Base-by-base conservation (phyloP, 78 protist genomes). In the Polysphondylium violaceum region DNA sequence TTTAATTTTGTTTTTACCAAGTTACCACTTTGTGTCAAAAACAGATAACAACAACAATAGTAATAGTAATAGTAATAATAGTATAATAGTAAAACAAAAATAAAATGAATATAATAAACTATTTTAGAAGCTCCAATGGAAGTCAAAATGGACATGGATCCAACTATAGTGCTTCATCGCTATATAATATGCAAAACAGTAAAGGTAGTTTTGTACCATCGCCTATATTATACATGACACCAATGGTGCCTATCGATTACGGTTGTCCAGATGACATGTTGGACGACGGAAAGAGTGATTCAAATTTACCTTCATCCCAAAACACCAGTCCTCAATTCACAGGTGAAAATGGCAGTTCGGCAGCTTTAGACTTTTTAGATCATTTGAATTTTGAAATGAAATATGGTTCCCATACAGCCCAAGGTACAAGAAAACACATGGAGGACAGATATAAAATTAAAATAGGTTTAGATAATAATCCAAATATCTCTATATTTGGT, bases 191-290 rank as follows among this genome's bases (percentile, higher is more conserved):
- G 40, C 25, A 21, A 35, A 67, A 41, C 33, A 25, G 25, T 23
- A 38, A 19, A 2, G 17, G 59, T 12, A 63, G 58, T 11, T 81
- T 81, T 68, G 74, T 73, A 43, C 89, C 89, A 38, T 81, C 89
- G 55, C 89, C 89, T 25, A 59, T 81, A 2, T 21, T 81, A 16
- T 81, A 81, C 68, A 81, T 81, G 89, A 68, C 89, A 58, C 89
- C 89, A 56, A 81, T 81, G 89, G 89, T 77, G 21, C 89, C 89
- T 0, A 81, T 81, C 8, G 89, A 81, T 68, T 81, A 81, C 68
- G 89, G 89, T 17, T 55, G 33, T 55, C 77, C 89, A 2, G 89
- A 81, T 41, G 89, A 81, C 21, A 81, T 81, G 79, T 29, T 81
- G 21, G 77, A 68, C 14, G 89, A 81, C 29, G 89, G 77, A 21